Conservation (phyloP, 2,329 filamentous ascomycete genomes). For the Geosmithia morbida region DNA sequence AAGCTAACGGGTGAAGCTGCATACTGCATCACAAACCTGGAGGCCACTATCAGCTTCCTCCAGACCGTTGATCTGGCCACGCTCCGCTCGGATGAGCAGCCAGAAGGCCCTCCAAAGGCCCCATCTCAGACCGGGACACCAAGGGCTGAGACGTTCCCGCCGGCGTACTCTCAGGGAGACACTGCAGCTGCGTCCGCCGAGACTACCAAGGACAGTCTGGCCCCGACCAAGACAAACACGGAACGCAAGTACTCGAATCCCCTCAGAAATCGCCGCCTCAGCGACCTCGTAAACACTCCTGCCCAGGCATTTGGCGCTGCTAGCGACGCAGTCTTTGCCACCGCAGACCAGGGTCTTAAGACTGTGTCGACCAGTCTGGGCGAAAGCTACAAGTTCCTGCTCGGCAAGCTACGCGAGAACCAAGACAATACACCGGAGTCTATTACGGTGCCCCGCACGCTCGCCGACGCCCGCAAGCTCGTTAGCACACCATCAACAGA, state of each 20-base stretch:
- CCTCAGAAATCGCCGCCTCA: conserved; percentile 60
- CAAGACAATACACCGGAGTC: conserved; percentile 27
- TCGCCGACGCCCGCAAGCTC: conserved; percentile 84
- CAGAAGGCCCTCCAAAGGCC: conserved; percentile 50
- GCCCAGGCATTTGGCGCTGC: conserved; percentile 69
- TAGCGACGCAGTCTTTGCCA: conserved; percentile 71
- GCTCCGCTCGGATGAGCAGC: conserved; percentile 64
- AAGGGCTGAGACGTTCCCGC: conserved; percentile 40
- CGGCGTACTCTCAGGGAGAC: conserved; percentile 34
- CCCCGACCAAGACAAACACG: conserved; percentile 17
- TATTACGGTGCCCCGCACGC: conserved; percentile 64
- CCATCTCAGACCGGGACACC: conserved; percentile 26
- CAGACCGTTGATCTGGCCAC: conserved; percentile 91
- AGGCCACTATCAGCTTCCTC: conserved; percentile 86
- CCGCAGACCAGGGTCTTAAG: conserved; percentile 83
- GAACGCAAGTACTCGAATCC: conserved; percentile 29
- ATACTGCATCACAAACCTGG: conserved; percentile 91
- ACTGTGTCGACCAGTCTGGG: conserved; percentile 83
- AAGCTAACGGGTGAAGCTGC: conserved; percentile 89
- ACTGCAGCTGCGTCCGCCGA: conserved; percentile 15
- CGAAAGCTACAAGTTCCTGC: conserved; percentile 84
- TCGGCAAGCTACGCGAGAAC: conserved; percentile 73
- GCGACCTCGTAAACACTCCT: conserved; percentile 74
- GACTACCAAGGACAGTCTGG: conserved; percentile 19
- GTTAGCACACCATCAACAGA: conserved; percentile 58